A percentile compares a stretch with the other conserved stretches of the same genome.
phyloP scores from a whole-genome alignment of 306 rosid genomes.

The Astragalus glycyphyllos region DNA sequence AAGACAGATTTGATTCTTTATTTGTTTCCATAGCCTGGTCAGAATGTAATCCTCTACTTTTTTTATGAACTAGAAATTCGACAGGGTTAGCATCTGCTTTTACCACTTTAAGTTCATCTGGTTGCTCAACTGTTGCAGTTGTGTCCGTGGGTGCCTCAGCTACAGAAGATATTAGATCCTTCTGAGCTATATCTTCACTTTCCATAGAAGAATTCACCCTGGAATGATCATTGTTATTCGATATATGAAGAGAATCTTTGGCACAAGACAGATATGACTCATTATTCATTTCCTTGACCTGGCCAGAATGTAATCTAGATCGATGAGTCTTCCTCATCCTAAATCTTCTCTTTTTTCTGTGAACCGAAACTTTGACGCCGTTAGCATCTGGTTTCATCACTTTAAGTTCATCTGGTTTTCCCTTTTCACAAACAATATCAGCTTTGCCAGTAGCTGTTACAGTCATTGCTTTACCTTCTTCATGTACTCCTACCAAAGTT shows the following conservation, averaged over 20 bases:
- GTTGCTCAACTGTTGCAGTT: slow-evolving; percentile 46
- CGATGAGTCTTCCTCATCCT: slow-evolving; percentile 38
- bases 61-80: slow-evolving; percentile 43
- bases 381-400: slow-evolving; percentile 43
- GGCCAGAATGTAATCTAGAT: slow-evolving; percentile 40
- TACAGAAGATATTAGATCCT: slow-evolving; percentile 44
- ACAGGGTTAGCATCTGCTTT: slow-evolving; percentile 20
- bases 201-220: slow-evolving; percentile 43
- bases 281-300: slow-evolving; percentile 45
- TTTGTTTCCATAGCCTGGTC: slow-evolving; percentile 46
- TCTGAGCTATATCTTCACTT: slow-evolving; percentile 47
- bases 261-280: slow-evolving; percentile 41
- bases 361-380: slow-evolving; percentile 29
- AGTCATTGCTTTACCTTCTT: slow-evolving; percentile 50
- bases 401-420: slow-evolving; percentile 48
- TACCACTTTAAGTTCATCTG: slow-evolving; percentile 42
- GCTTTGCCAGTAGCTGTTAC: slow-evolving; percentile 42
- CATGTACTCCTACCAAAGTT: slow-evolving; percentile 46
- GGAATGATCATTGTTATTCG: slow-evolving; percentile 39
- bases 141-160: slow-evolving; percentile 33
- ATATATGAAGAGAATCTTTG: slow-evolving; percentile 42
- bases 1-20: slow-evolving; percentile 42
- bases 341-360: slow-evolving; percentile 48
- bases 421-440: slow-evolving; percentile 45
- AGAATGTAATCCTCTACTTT: slow-evolving; percentile 48